Evolutionary conservation across 2,329 filamentous ascomycete genomes (phyloP).

Genomic region (Neurospora sp.): DNA sequence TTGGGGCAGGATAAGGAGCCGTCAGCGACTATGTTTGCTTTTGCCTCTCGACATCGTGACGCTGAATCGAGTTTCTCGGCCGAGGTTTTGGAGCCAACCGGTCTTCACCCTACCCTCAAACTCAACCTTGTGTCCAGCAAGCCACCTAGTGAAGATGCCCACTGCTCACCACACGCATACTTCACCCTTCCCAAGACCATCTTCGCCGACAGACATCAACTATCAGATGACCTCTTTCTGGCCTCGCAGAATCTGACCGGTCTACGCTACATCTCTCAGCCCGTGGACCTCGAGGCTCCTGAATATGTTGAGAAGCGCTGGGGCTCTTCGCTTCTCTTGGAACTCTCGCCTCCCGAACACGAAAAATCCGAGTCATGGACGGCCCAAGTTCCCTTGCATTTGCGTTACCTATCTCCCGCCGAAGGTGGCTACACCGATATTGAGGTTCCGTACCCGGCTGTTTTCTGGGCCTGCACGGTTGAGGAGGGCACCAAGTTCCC

Average conservation of each 20-base stretch:
- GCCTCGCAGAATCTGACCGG: conserved; percentile 66
- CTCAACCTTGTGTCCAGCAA: conserved; percentile 48
- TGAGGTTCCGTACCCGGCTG: conserved; percentile 65
- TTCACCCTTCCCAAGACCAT: conserved; percentile 71
- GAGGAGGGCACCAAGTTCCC: conserved; percentile 57
- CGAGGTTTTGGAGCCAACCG: conserved; percentile 59
- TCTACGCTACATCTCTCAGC: conserved; percentile 59
- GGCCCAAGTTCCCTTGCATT: conserved; percentile 67
- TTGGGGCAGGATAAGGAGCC: conserved; percentile 64
- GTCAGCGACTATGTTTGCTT: conserved; percentile 71
- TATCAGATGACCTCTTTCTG: conserved; percentile 67
- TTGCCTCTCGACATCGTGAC: conserved; percentile 67
- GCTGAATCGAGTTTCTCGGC: conserved; percentile 47
- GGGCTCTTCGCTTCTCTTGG: conserved; percentile 70
- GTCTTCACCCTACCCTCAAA: conserved; percentile 73
- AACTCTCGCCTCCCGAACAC: conserved; percentile 49
- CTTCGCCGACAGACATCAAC: conserved; percentile 83
- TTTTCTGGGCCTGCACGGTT: conserved; percentile 84
- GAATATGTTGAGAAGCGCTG: conserved; percentile 66
- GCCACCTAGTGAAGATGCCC: conserved; percentile 40
- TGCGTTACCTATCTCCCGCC: conserved; percentile 66
- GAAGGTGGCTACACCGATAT: conserved; percentile 42
- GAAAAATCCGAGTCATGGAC: conserved; percentile 42
- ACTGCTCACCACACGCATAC: conserved; percentile 68
- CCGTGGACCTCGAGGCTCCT: conserved; percentile 84